Percentiles rank a stretch among this genome's conserved stretches.
Evolutionary conservation across 1,139 yeast genomes (phyloP).

Genomic region (Insectozyma bohioensis): DNA sequence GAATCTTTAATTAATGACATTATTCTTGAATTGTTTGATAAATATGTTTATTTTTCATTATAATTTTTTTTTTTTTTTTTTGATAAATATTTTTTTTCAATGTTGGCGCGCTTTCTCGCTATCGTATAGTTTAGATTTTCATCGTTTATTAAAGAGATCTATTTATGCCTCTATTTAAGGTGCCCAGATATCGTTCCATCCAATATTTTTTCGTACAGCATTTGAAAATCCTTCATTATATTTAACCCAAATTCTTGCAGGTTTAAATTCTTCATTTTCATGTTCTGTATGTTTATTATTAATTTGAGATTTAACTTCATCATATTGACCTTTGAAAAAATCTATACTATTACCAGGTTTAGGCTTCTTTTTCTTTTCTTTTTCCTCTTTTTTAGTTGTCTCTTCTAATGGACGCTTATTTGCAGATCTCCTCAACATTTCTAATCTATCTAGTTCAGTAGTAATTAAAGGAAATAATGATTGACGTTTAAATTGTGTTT

Average conservation of each 20-base stretch:
- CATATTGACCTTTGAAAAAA: conserved; percentile 42
- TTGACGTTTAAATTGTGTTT: conserved; percentile 30
- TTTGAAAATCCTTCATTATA: conserved; percentile 92
- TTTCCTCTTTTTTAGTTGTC: conserved; percentile 23
- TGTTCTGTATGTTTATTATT: conserved; percentile 6
- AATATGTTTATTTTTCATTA: background rate
- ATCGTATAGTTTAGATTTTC: background rate
- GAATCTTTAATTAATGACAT: conserved; percentile 22
- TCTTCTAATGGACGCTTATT: conserved; percentile 34
- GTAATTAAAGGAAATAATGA: conserved; percentile 40
- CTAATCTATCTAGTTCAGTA: conserved; percentile 40
- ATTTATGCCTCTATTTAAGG: no score
- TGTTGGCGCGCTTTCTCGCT: no score
- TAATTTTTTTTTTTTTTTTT: background rate
- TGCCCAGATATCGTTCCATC: conserved; percentile 73
- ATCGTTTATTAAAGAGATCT: background rate
- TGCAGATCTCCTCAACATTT: conserved; percentile 22
- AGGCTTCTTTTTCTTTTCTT: conserved; percentile 26
- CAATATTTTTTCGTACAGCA: conserved; percentile 84
- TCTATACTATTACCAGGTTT: conserved; percentile 32
- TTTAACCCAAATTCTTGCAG: conserved; percentile 77
- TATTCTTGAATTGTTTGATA: no score
- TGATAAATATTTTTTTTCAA: no score
- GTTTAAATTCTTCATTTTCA: conserved; percentile 15
- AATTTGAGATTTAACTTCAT: conserved; percentile 24